Percentiles rank a stretch among this genome's conserved stretches.
Evolutionary conservation across 164 flowering plant genomes (phyloP).

Genomic region (Berberis vulgaris): DNA sequence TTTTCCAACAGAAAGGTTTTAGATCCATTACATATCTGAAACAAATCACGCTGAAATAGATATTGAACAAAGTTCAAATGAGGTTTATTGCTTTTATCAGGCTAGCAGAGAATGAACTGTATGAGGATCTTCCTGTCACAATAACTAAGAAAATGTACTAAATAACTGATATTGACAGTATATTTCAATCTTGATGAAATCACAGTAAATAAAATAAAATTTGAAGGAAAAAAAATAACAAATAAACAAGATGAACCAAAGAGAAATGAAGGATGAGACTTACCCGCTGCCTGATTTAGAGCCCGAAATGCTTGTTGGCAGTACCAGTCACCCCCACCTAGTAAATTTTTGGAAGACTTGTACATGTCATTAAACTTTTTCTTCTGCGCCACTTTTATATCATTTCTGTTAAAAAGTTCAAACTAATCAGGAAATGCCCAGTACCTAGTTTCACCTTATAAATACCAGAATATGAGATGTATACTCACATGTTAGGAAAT

Average conservation of each 20-base stretch:
- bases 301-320: conserved; percentile 97
- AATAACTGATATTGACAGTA: too few species aligned
- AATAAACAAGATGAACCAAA: not conserved
- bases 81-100: too few species aligned
- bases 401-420: conserved; percentile 39
- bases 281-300: conserved; percentile 95
- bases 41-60: too few species aligned
- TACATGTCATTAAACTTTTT: conserved; percentile 79
- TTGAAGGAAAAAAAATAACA: not conserved
- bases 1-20: too few species aligned
- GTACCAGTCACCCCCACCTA: conserved; percentile 90
- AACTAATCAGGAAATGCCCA: conserved; percentile 9
- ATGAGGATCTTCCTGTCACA: too few species aligned
- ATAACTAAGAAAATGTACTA: too few species aligned
- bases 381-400: conserved; percentile 72
- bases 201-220: not conserved
- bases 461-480: conserved; percentile 1
- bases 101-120: too few species aligned
- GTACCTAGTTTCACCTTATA: not conserved
- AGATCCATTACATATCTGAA: too few species aligned
- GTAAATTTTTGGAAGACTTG: conserved; percentile 58
- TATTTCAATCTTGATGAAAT: not conserved
- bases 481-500: conserved; percentile 83
- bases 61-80: too few species aligned
- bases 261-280: conserved; percentile 1